These are phyloP conservation scores for Arachis hypogaea DNA, from an alignment of 306 rosid species.

Conservation along the genomic window DNA sequence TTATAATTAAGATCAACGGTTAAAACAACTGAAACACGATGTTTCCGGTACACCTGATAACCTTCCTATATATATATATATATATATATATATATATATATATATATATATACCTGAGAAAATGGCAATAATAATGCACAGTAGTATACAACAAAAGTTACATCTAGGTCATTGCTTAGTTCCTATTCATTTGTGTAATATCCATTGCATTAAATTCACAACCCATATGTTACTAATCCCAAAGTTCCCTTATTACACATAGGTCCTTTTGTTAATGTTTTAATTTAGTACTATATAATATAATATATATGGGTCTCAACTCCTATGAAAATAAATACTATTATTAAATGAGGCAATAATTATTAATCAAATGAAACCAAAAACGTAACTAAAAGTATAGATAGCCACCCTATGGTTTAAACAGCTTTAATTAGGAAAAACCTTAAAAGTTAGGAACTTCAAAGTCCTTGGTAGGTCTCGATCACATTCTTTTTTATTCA, in stretches of 20 bases:
- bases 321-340: background rate
- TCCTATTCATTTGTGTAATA: background rate
- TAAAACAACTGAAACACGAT: too few species aligned
- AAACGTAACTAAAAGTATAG: background rate
- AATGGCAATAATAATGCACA: slow-evolving; percentile 3
- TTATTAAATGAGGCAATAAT: background rate
- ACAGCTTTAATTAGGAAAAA: background rate
- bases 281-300: background rate
- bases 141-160: background rate
- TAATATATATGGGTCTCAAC: slow-evolving; percentile 12
- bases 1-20: too few species aligned
- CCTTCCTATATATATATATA: too few species aligned
- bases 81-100: too few species aligned
- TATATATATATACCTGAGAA: slow-evolving; percentile 29
- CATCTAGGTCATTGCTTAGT: background rate
- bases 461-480: background rate
- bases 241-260: background rate
- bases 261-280: background rate
- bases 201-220: background rate
- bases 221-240: background rate
- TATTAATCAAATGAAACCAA: background rate
- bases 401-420: background rate
- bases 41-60: too few species aligned
- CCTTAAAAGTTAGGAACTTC: background rate
- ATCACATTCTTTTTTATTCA: too few species aligned